A percentile compares a stretch with the other conserved stretches of the same genome.
Conservation (phyloP, 108 stramenopile species). For the Nitzschia putrida region DNA sequence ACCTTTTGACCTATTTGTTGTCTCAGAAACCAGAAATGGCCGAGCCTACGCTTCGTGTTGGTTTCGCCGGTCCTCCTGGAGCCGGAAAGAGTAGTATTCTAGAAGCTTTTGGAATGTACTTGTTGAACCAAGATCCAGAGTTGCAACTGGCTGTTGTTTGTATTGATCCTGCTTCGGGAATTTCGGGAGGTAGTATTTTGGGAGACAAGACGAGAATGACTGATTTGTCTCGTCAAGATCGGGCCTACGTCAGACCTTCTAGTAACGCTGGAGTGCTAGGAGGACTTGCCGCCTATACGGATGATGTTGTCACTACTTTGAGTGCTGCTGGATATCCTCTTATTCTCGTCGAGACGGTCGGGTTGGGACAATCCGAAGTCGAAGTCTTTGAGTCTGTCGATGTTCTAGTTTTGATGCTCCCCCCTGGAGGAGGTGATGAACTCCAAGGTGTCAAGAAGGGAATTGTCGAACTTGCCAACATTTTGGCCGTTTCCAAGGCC, state of each 20-base stretch:
- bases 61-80: slow-evolving; percentile 77
- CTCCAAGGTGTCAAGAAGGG: slow-evolving; percentile 97
- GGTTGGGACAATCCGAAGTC: slow-evolving; percentile 95
- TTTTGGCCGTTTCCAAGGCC: slow-evolving; percentile 94
- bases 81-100: slow-evolving; percentile 60
- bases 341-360: slow-evolving; percentile 96
- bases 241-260: slow-evolving; percentile 93
- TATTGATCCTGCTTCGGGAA: slow-evolving; percentile 87
- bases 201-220: slow-evolving; percentile 98
- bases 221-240: slow-evolving; percentile 71
- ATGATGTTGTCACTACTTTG: slow-evolving; percentile 92
- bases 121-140: slow-evolving; percentile 43
- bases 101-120: slow-evolving; percentile 71
- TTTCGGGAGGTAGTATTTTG: slow-evolving; percentile 95
- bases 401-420: slow-evolving; percentile 84
- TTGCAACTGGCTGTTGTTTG: slow-evolving; percentile 82
- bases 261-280: slow-evolving; percentile 87
- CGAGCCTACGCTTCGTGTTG: slow-evolving; percentile 63
- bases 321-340: slow-evolving; percentile 87
- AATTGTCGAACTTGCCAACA: slow-evolving; percentile 95
- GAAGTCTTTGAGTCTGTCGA: slow-evolving; percentile 88
- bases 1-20: slow-evolving; percentile 55
- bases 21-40: slow-evolving; percentile 15
- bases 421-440: slow-evolving; percentile 96
- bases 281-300: slow-evolving; percentile 89